Evolutionary conservation across 179 eudicot species (phyloP).

Genomic region (Camellia oleifera): DNA sequence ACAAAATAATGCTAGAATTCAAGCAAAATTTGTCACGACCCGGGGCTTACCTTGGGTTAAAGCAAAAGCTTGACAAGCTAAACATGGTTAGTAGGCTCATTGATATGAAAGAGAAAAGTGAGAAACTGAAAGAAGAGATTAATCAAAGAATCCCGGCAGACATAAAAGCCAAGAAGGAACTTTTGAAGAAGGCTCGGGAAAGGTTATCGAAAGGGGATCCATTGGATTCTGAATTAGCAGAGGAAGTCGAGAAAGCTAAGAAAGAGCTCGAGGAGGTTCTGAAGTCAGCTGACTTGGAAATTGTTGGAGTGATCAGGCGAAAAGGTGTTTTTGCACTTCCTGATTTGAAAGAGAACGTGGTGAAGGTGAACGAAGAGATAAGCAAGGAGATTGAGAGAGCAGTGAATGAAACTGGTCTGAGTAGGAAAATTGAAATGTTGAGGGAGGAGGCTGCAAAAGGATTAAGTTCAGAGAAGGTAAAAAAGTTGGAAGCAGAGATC

Average conservation of each 20-base stretch:
- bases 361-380: constrained; percentile 24
- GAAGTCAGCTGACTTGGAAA: constrained; percentile 31
- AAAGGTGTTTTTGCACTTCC: constrained; percentile 4
- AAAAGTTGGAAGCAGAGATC: constrained; percentile 28
- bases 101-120: constrained; percentile 24
- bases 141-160: constrained; percentile 28
- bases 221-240: constrained; percentile 22
- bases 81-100: constrained; percentile 26
- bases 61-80: constrained; percentile 32
- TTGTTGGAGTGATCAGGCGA: constrained; percentile 23
- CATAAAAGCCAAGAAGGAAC: constrained; percentile 23
- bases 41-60: constrained; percentile 31
- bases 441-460: constrained; percentile 22
- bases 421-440: constrained; percentile 30
- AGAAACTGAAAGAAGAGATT: constrained; percentile 29
- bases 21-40: constrained; percentile 28
- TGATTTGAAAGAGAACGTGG: constrained; percentile 19
- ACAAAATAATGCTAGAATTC: constrained; percentile 30
- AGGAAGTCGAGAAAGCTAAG: constrained; percentile 19
- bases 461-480: constrained; percentile 23
- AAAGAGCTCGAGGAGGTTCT: constrained; percentile 30
- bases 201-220: constrained; percentile 21
- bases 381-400: constrained; percentile 27
- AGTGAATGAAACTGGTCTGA: constrained; percentile 20
- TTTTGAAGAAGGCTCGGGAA: constrained; percentile 26